Percentiles rank a stretch among this genome's conserved stretches.
Evolutionary conservation across 371 early-diverging fungal species (phyloP).

Genomic region (Enterospora canceri): DNA sequence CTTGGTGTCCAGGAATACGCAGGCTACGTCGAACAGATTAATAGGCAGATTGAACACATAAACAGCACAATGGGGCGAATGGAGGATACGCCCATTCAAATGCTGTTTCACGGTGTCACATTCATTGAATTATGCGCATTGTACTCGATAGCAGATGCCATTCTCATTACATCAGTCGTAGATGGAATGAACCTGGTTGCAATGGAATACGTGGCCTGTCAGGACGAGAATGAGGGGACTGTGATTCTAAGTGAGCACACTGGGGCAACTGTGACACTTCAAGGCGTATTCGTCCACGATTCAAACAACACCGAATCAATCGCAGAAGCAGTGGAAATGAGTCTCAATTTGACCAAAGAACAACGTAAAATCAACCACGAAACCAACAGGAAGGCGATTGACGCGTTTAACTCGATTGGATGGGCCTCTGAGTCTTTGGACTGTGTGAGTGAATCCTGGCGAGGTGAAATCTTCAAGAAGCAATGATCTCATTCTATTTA

Average conservation of each 20-base stretch:
- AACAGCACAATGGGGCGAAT: conserved; percentile 85
- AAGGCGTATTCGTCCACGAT: conserved; percentile 85
- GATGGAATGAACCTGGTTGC: conserved; percentile 99
- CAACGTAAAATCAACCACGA: conserved; percentile 68
- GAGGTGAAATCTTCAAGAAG: background rate
- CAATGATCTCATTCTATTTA: no score
- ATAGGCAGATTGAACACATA: conserved; percentile 81
- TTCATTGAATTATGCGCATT: conserved; percentile 85
- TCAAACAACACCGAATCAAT: conserved; percentile 93
- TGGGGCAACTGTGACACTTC: conserved; percentile 88
- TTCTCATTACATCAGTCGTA: conserved; percentile 82
- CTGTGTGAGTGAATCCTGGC: background rate
- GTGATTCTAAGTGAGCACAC: conserved; percentile 92
- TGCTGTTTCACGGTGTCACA: conserved; percentile 79
- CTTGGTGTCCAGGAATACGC: conserved; percentile 85
- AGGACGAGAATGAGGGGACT: conserved; percentile 75
- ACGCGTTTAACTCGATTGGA: conserved; percentile 84
- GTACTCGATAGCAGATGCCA: conserved; percentile 81
- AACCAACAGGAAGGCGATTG: conserved; percentile 77
- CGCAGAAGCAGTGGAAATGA: conserved; percentile 71
- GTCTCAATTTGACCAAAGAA: conserved; percentile 74
- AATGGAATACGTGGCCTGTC: conserved; percentile 84
- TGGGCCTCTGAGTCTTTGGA: conserved; percentile 65
- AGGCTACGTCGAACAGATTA: conserved; percentile 70
- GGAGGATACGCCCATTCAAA: conserved; percentile 80